Conservation (phyloP, 2,329 filamentous ascomycete species). For the Cadophora malorum region DNA sequence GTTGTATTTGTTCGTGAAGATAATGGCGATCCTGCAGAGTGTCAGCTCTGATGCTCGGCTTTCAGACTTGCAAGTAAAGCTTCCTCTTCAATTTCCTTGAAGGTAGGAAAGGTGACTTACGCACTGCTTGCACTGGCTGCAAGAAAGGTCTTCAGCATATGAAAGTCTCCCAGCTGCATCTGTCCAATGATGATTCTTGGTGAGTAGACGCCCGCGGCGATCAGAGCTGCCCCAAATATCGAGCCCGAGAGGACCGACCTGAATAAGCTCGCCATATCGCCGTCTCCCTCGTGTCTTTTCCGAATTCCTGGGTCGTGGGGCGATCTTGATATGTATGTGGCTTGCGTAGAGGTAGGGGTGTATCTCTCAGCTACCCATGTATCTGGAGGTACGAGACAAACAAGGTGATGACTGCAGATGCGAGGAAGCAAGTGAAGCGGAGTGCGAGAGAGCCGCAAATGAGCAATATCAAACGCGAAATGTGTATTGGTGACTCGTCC, state of each 20-base stretch:
- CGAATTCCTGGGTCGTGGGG: not conserved
- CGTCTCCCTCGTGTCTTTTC: not conserved
- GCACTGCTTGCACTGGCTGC: slow-evolving; percentile 66
- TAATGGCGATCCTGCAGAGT: slow-evolving; percentile 52
- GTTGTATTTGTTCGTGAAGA: slow-evolving; percentile 52
- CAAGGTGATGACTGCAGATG: not conserved
- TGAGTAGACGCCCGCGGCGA: slow-evolving; percentile 64
- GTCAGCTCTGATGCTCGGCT: slow-evolving; percentile 3
- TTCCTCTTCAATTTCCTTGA: not conserved
- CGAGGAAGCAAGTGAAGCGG: not conserved
- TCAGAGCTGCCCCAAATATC: slow-evolving; percentile 66
- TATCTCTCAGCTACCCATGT: slow-evolving; percentile 10
- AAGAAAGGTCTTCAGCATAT: slow-evolving; percentile 71
- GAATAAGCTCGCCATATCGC: not conserved
- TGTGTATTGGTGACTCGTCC: not conserved
- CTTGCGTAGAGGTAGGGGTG: slow-evolving; percentile 3
- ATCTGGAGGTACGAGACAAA: not conserved
- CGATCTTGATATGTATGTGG: not conserved
- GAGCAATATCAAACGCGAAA: not conserved
- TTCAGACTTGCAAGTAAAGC: not conserved
- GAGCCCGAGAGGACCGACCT: slow-evolving; percentile 51
- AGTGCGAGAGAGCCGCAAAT: not conserved
- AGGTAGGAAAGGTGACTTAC: slow-evolving; percentile 50
- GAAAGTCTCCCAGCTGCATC: slow-evolving; percentile 65
- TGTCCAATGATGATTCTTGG: slow-evolving; percentile 66